Base-by-base conservation (phyloP, 805 yeast genomes). In the Metschnikowia noctiluminum region DNA sequence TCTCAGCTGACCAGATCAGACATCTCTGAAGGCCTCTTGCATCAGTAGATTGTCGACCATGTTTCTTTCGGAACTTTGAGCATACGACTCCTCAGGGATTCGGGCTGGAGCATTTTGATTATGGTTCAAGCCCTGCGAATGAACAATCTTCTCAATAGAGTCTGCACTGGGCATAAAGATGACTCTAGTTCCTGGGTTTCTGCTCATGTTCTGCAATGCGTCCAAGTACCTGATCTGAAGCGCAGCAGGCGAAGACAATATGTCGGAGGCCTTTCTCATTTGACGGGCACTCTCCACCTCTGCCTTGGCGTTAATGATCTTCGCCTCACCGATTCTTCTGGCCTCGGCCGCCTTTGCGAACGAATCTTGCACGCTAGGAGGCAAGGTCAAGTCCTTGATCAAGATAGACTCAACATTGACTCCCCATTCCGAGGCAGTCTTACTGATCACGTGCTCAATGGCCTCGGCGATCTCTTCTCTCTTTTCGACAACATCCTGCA, bases 241-340 rank as follows among this genome's bases (percentile, higher is more conserved):
- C 28, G 89, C 90, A 12, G 89, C 81, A 56, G 83, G 82, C 36
- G 87, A 81, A 40, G 86, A 85, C 60, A 84, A 76, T 50, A 84
- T 82, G 64, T 84, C 89, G 45, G 89, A 88, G 28, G 89, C 89
- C 65, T 82, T 81, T 70, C 90, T 78, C 89, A 84, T 84, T 55
- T 83, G 75, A 64, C 83, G 83, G 45, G 89, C 88, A 61, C 81
- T 72, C 65, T 84, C 90, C 45, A 84, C 89, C 68, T 84, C 90
- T 15, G 89, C 88, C 63, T 77, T 79, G 34, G 89, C 89, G 52
- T 82, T 80, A 61, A 84, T 84, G 61, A 84, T 84, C 74, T 84
- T 84, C 60, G 84, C 78, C 64, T 84, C 90, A 69, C 89, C 89
- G 52, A 84, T 81, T 65, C 90, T 72, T 68, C 80, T 80, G 38